Base-by-base conservation (phyloP, 2,329 filamentous ascomycete species). In the Cordyceps militaris region DNA sequence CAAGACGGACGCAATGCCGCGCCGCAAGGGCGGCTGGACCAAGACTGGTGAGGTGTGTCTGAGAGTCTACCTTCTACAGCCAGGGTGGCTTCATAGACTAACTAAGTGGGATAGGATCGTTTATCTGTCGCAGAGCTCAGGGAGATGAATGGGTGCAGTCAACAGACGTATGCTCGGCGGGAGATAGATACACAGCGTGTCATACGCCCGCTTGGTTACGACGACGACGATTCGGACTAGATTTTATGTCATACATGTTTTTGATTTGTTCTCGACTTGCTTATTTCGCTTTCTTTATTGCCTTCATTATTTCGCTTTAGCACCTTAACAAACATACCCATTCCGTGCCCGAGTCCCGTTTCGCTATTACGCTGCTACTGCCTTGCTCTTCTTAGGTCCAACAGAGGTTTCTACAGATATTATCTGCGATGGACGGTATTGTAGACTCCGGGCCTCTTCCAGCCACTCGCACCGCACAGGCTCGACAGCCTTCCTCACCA, bases 401-500 rank as follows among this genome's bases (percentile, higher is more conserved):
- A 72, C 65, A 2, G 67, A 66, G 0, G 71, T 73, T 53, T 75
- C 69, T 10, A 67, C 64, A 2, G 69, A 64, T 9, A 65, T 66
- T 57, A 76, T 74, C 42, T 68, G 67, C 1, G 73, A 71, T 11
- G 64, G 43, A 23, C 65, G 60, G 60, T 73, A 76, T 4, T 63
- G 47, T 14, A 60, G 50, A 34, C 59, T 57, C 6, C 49, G 44
- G 11, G 60, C 57, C 19, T 63, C 63, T 3, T 68, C 63, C 16
- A 76, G 60, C 87, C 87, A 90, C 2, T 73, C 67, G 24, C 80
- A 74, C 36, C 80, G 71, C 24, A 86, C 71, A 1, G 75, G 68
- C 1, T 75, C 69, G 1, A 89, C 81, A 57, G 75, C 72, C 36
- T 77, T 71, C 30, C 75, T 69, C 1, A 84, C 76, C 62, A 84